phyloP scores from a whole-genome alignment of 352 stramenopile genomes.

The Phytopythium vexans region DNA sequence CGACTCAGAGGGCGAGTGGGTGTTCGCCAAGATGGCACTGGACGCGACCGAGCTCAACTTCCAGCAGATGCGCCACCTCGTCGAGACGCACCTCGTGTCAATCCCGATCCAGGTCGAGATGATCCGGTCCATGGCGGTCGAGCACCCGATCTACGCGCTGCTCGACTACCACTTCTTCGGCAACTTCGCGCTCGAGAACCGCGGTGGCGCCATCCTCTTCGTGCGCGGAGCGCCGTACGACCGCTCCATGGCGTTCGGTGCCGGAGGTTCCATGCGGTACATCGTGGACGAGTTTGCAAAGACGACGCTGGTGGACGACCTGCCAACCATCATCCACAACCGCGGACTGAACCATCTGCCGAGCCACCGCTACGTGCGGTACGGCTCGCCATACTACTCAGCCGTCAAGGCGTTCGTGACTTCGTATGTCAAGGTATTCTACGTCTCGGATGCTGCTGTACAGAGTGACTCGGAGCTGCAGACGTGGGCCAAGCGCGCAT shows the following conservation, averaged over 20 bases:
- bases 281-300: constrained; percentile 16
- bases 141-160: constrained; percentile 35
- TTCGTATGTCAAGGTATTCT: constrained; percentile 36
- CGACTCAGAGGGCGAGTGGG: constrained; percentile 25
- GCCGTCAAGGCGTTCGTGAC: constrained; percentile 34
- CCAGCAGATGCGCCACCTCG: constrained; percentile 23
- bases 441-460: constrained; percentile 17
- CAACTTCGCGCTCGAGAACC: constrained; percentile 29
- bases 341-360: constrained; percentile 14
- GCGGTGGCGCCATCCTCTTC: constrained; percentile 17
- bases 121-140: constrained; percentile 25
- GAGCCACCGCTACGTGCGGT: constrained; percentile 12
- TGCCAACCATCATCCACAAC: constrained; percentile 13
- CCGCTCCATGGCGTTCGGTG: constrained; percentile 26
- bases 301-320: constrained; percentile 12
- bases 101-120: constrained; percentile 44
- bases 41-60: constrained; percentile 28
- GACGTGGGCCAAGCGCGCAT: constrained; percentile 26
- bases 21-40: constrained; percentile 37
- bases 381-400: constrained; percentile 24
- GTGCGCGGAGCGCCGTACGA: constrained; percentile 18
- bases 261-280: constrained; percentile 27
- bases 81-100: constrained; percentile 23
- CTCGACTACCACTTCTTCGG: constrained; percentile 32
- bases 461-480: constrained; percentile 38